Evolutionary conservation across 2,329 filamentous ascomycete species (phyloP).

Genomic region (Zasmidium cellare): DNA sequence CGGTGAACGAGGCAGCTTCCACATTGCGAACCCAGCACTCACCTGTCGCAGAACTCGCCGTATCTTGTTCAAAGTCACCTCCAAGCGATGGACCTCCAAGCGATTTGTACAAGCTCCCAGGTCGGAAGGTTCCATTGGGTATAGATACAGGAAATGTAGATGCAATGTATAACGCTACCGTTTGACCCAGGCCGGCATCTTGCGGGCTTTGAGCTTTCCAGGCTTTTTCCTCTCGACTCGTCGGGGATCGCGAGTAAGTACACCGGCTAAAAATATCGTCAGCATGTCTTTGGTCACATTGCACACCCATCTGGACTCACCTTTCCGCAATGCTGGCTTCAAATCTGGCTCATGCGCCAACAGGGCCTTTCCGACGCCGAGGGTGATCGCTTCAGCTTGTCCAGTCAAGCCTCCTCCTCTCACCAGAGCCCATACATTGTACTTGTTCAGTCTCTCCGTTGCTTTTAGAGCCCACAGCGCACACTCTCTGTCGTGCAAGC

Average conservation of each 20-base stretch:
- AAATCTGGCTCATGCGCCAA: constrained; percentile 88
- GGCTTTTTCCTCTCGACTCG: constrained; percentile 98
- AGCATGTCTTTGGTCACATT: constrained; percentile 35
- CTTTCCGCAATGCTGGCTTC: constrained; percentile 83
- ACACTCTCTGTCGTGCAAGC: constrained; percentile 91
- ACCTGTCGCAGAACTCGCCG: no score
- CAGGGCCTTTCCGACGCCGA: constrained; percentile 85
- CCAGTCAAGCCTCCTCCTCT: constrained; percentile 88
- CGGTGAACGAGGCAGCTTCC: no score
- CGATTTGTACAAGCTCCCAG: not conserved
- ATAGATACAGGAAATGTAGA: not conserved
- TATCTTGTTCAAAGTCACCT: no score
- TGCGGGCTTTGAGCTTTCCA: constrained; percentile 92
- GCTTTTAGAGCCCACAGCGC: constrained; percentile 86
- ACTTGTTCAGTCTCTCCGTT: constrained; percentile 85
- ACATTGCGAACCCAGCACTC: no score
- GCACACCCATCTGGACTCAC: constrained; percentile 56
- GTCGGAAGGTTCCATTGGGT: not conserved
- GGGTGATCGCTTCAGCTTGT: constrained; percentile 89
- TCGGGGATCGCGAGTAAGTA: constrained; percentile 86
- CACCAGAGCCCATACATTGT: constrained; percentile 89
- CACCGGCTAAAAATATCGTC: constrained; percentile 68
- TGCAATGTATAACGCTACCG: constrained; percentile 42
- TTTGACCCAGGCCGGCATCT: constrained; percentile 99
- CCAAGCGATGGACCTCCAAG: not conserved